Evolutionary conservation across 148 eudicot species (phyloP).

Genomic region (Rhododendron williamsianum): DNA sequence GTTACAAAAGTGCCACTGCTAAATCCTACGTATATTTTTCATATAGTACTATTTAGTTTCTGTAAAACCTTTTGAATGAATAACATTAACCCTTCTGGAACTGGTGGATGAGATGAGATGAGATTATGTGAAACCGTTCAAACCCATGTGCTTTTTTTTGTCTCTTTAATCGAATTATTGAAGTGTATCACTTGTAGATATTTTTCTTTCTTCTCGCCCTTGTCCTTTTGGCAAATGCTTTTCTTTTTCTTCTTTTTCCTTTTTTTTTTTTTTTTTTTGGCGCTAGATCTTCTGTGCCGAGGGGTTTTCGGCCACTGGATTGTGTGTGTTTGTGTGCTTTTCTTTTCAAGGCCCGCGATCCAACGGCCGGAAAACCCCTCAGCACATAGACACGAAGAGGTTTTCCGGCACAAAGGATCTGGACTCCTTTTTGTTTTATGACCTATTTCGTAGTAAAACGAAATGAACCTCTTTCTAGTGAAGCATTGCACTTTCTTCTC

Average conservation of each 20-base stretch:
- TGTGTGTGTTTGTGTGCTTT: too few relatives aligned
- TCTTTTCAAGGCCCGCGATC: too few relatives aligned
- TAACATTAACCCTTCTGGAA: background rate
- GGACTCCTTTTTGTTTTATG: background rate
- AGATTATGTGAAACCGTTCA: background rate
- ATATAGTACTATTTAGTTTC: background rate
- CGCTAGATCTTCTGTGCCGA: background rate
- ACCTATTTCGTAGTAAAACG: background rate
- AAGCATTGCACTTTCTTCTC: background rate
- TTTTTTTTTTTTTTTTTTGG: background rate
- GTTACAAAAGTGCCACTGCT: background rate
- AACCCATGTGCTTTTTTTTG: background rate
- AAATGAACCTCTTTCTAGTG: background rate
- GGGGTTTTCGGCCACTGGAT: too few relatives aligned
- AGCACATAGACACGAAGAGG: too few relatives aligned
- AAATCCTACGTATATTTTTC: background rate
- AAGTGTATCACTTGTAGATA: background rate
- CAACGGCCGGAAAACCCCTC: too few relatives aligned
- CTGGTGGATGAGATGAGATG: constrained; percentile 5
- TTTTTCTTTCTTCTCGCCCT: background rate
- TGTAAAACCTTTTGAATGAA: background rate
- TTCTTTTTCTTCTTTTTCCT: background rate
- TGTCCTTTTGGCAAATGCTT: background rate
- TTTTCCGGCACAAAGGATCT: too few relatives aligned
- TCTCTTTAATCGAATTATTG: background rate